A percentile compares a stretch with the other conserved stretches of the same genome.
These are phyloP conservation scores for Calonectria pauciramosa DNA, from an alignment of 2,329 filamentous ascomycete species.

Conservation along the genomic window DNA sequence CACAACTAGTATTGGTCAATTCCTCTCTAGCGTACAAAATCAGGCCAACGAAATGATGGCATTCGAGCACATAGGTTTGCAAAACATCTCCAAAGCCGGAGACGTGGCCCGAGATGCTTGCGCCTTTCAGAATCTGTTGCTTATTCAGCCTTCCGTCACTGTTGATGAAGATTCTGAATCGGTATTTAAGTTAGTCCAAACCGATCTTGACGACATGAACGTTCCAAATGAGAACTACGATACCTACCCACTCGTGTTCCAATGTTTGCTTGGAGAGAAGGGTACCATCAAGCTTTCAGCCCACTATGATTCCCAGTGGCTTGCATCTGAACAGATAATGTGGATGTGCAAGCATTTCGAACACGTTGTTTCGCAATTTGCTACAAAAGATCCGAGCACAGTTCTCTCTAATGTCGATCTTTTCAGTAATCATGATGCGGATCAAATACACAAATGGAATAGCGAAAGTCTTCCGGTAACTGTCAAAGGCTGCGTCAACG, in stretches of 20 bases:
- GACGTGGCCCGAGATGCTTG: not conserved
- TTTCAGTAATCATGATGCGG: not conserved
- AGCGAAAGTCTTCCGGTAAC: not conserved
- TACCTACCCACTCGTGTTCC: conserved; percentile 9
- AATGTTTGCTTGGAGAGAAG: conserved; percentile 1
- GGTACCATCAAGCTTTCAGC: not conserved
- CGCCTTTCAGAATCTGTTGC: not conserved
- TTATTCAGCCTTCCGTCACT: conserved; percentile 8
- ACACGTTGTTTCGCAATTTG: not conserved
- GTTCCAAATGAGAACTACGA: conserved; percentile 3
- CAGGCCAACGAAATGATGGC: not conserved
- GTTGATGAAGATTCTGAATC: not conserved
- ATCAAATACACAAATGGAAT: conserved; percentile 9
- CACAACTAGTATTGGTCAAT: not conserved
- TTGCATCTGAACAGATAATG: not conserved
- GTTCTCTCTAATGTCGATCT: not conserved
- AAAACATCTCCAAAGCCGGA: conserved; percentile 9
- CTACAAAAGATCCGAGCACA: not conserved
- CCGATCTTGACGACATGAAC: conserved; percentile 11
- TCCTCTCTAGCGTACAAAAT: not conserved
- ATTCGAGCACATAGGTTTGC: conserved; percentile 7
- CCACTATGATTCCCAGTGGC: conserved; percentile 3
- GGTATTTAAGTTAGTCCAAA: conserved; percentile 22
- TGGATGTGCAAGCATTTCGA: not conserved
- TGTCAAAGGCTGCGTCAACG: not conserved